Base-by-base conservation (phyloP, 1,139 yeast genomes). In the Magnusiomyces ingens region DNA sequence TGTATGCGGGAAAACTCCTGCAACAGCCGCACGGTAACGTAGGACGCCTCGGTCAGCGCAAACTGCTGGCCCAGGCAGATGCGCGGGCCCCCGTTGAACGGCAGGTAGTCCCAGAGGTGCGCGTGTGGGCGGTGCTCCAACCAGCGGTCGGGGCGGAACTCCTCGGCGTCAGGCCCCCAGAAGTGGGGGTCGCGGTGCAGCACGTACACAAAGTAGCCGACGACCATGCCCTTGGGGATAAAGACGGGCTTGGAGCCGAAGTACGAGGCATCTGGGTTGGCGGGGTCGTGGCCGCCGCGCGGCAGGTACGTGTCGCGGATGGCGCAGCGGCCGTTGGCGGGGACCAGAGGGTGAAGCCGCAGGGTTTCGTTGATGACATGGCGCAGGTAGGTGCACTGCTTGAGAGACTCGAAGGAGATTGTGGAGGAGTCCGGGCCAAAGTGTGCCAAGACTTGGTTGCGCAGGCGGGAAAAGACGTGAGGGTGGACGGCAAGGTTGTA, bases 51-150 rank as follows among this genome's bases (percentile, higher is more conserved):
- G 6, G 82, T 78, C 56, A 79, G 72, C 2, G 82, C 82, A 65
- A 75, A 77, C 62, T 78, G 82, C 64, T 79, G 83, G 19, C 83
- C 83, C 55, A 79, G 67, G 59, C 83, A 79, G 57, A 78, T 77
- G 54, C 83, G 70, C 44, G 83, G 83, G 21, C 83, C 83, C 41
- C 82, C 83, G 59, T 78, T 78, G 70, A 78, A 78, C 2, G 71
- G 71, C 37, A 66, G 52, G 55, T 63, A 67, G 13, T 64, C 66
- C 71, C 71, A 67, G 11, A 50, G 52, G 54, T 55, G 65, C 52
- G 55, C 59, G 56, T 52, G 13, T 42, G 32, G 8, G 4, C 49
- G n/a, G 43, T 56, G 51, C 36, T 59, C 60, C 35, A 42, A 38
- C 81, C 81, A 78, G 57, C 81, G 71, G 57, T 77, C 81, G 8